Percentiles rank a stretch among this genome's conserved stretches.
Conservation (phyloP, 129 eudicot genomes). For the Silybum marianum region DNA sequence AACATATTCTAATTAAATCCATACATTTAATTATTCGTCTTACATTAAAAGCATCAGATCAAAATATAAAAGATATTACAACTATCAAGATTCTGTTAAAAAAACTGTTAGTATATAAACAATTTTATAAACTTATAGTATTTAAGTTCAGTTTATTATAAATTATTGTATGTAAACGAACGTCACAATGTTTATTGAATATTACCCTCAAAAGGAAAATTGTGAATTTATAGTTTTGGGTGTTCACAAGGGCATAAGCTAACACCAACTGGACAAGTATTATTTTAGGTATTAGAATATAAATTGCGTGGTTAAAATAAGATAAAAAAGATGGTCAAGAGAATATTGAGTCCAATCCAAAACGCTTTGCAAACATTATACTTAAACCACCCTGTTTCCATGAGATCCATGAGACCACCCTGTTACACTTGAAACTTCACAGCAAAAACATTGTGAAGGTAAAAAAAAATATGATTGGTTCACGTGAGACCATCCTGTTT, state of each 20-base stretch:
- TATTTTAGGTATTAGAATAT: slow-evolving; percentile 2
- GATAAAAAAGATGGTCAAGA: slow-evolving; percentile 24
- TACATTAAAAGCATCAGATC: not conserved
- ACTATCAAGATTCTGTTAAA: not conserved
- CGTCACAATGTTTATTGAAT: not conserved
- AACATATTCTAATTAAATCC: not conserved
- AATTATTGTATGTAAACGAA: not conserved
- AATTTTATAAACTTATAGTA: too few relatives aligned
- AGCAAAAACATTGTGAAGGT: too few relatives aligned
- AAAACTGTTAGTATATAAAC: too few relatives aligned
- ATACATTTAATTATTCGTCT: not conserved
- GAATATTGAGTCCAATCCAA: slow-evolving; percentile 47
- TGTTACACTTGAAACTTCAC: too few relatives aligned
- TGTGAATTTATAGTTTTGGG: not conserved
- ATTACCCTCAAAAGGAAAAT: not conserved
- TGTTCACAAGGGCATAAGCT: not conserved
- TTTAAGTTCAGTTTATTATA: not conserved
- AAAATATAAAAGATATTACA: not conserved
- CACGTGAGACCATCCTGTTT: too few relatives aligned
- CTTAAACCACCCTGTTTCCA: too few relatives aligned
- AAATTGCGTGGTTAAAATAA: slow-evolving; percentile 36
- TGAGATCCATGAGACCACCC: too few relatives aligned
- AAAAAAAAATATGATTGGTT: too few relatives aligned
- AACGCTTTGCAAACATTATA: too few relatives aligned
- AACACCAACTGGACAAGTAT: not conserved